Evolutionary conservation across 2,329 filamentous ascomycete species (phyloP).

Genomic region (Epichloe gansuensis): DNA sequence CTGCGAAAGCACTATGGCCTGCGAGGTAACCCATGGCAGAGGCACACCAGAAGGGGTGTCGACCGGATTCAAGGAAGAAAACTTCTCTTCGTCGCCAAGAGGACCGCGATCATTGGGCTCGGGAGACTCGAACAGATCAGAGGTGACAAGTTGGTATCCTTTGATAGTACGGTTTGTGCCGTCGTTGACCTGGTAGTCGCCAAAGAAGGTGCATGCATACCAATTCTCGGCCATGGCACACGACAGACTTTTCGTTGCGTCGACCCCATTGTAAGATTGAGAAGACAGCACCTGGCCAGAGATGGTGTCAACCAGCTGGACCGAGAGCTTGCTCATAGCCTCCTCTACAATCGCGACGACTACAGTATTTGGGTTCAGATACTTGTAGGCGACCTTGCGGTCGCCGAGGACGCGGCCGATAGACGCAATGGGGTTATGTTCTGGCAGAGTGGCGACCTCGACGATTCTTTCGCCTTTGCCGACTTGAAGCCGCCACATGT

Average conservation of each 20-base stretch:
- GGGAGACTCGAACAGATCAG: constrained; percentile 82
- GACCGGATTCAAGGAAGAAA: constrained; percentile 61
- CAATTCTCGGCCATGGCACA: constrained; percentile 87
- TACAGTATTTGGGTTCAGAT: constrained; percentile 76
- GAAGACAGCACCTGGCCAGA: constrained; percentile 71
- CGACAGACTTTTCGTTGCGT: constrained; percentile 58
- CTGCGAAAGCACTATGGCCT: constrained; percentile 68
- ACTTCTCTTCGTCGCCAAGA: constrained; percentile 55
- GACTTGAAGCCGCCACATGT: constrained; percentile 63
- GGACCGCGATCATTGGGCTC: constrained; percentile 74
- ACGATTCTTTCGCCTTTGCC: constrained; percentile 54
- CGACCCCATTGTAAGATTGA: constrained; percentile 57
- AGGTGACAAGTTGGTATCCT: constrained; percentile 74
- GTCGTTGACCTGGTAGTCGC: constrained; percentile 44
- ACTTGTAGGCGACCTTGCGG: constrained; percentile 92
- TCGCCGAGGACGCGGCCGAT: constrained; percentile 90
- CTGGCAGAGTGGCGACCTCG: constrained; percentile 51
- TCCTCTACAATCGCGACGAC: constrained; percentile 59
- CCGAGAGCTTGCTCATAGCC: constrained; percentile 43
- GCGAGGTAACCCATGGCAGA: constrained; percentile 63
- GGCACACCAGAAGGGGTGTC: constrained; percentile 40
- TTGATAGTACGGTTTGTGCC: constrained; percentile 47
- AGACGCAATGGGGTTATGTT: constrained; percentile 80
- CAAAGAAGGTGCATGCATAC: constrained; percentile 76
- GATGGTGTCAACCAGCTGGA: constrained; percentile 75